phyloP scores from a whole-genome alignment of 2,329 filamentous ascomycete species.

The Aspergillus brunneoviolaceus region DNA sequence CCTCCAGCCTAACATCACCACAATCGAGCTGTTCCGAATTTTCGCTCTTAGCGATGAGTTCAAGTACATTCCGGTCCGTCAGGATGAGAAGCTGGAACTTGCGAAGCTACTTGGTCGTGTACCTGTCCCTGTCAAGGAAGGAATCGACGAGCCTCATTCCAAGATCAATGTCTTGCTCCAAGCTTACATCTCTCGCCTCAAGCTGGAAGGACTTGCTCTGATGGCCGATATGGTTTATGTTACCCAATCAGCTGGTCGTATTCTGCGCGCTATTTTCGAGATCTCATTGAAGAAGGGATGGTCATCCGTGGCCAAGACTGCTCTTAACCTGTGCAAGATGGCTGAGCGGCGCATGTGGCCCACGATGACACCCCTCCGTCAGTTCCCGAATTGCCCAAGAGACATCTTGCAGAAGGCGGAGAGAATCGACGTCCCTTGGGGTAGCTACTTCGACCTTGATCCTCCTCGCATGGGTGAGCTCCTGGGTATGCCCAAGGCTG shows the following conservation, averaged over 20 bases:
- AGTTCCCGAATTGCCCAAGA: conserved; percentile 77
- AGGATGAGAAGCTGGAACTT: conserved; percentile 95
- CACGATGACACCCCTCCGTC: conserved; percentile 92
- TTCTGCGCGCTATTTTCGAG: conserved; percentile 92
- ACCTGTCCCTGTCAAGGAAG: conserved; percentile 95
- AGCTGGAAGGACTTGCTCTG: conserved; percentile 86
- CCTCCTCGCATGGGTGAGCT: conserved; percentile 95
- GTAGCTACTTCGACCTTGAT: conserved; percentile 92
- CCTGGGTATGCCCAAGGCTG: conserved; percentile 83
- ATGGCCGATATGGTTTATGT: conserved; percentile 99
- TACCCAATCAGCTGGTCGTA: conserved; percentile 95
- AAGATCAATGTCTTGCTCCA: conserved; percentile 98
- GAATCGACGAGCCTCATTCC: conserved; percentile 91
- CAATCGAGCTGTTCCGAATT: conserved; percentile 93
- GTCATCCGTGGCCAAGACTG: conserved; percentile 88
- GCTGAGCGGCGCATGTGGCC: conserved; percentile 99
- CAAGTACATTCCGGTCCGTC: conserved; percentile 96
- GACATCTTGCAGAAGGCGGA: conserved; percentile 92
- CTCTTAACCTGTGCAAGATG: conserved; percentile 96
- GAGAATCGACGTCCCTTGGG: conserved; percentile 90
- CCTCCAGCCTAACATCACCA: conserved; percentile 87
- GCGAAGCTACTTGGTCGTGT: conserved; percentile 87
- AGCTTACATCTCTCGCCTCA: conserved; percentile 92
- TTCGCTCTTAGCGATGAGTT: conserved; percentile 97
- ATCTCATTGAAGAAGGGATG: conserved; percentile 97